Percentiles rank a stretch among this genome's conserved stretches.
phyloP scores from a whole-genome alignment of 768 basidiomycete species.

The Boletus eberwhitei region DNA sequence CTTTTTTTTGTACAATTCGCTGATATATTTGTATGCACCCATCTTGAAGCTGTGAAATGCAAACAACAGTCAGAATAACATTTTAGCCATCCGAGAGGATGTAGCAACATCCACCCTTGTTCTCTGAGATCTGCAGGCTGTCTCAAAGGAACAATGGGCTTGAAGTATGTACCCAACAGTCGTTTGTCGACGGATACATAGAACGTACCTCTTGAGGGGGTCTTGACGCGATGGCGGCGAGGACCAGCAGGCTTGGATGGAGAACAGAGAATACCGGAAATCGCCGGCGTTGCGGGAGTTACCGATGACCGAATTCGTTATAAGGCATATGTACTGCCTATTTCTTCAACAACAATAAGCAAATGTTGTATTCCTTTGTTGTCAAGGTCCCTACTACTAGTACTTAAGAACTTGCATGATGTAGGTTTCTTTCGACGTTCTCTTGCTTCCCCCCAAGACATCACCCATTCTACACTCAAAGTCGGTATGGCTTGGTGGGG shows the following conservation, averaged over 20 bases:
- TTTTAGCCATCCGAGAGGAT: slow-evolving; percentile 12
- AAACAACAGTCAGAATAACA: slow-evolving; percentile 15
- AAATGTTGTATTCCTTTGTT: slow-evolving; percentile 14
- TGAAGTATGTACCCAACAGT: background rate
- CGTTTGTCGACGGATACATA: background rate
- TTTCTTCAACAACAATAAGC: slow-evolving; percentile 22
- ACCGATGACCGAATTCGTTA: slow-evolving; percentile 22
- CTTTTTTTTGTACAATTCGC: slow-evolving; percentile 98
- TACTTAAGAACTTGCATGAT: slow-evolving; percentile 15
- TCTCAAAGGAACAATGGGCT: slow-evolving; percentile 6
- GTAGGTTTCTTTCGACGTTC: background rate
- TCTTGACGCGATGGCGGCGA: slow-evolving; percentile 19
- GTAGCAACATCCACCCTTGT: slow-evolving; percentile 24
- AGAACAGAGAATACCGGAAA: slow-evolving; percentile 12
- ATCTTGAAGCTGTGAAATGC: slow-evolving; percentile 50
- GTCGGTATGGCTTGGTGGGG: slow-evolving; percentile 27
- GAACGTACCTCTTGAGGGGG: slow-evolving; percentile 29
- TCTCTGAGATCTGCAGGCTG: background rate
- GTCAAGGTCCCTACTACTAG: slow-evolving; percentile 11
- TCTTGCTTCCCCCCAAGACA: background rate
- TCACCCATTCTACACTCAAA: background rate
- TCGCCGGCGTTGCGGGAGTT: slow-evolving; percentile 22
- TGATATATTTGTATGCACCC: slow-evolving; percentile 96
- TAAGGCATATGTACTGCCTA: background rate
- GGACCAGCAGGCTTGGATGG: slow-evolving; percentile 1